Evolutionary conservation across 148 eudicot species (phyloP), one percentile per base, ranked within the genome.

Genomic region (Chenopodium album): DNA sequence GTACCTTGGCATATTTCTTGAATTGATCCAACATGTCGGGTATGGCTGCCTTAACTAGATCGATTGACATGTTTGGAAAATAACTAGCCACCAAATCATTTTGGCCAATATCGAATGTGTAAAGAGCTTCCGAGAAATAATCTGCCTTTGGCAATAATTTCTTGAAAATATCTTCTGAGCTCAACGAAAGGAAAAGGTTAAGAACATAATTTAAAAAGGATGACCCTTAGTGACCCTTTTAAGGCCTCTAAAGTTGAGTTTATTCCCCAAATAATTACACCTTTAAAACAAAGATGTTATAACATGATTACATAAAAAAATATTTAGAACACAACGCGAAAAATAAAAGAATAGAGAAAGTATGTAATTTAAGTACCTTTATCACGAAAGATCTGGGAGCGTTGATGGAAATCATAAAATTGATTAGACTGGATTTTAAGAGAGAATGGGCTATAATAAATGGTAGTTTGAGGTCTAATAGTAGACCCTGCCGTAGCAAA

Each of bases 101-200:
- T 68, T 94, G 98, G 10, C 97, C 98, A 26, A 92, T 92, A 72
- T 94, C 98, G 47, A 94, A 90, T 7, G 94, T 90, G 85, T 94
- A 94, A 22, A 94, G 77, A 5, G 92, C 97, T 16, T 80, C 54
- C 2, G 92, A 86, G 71, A 92, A 91, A 77, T 83, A 82, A 22
- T 86, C 82, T 4, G n/a, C 79, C 54, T 79, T 84, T 0, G 94
- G 97, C 71, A 92, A 31, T 37, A 88, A 66, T 52, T 46, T 60
- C 80, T 71, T 59, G 72, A 82, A 90, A 75, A 92, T 75, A 91
- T 87, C n/a, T 59, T 66, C 52, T 64, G 26, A 68, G 17, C 52
- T 31, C 79, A 6, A 76, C 0, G 20, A 34, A 68, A 31, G 0
- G 1, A 67, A 4, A 4, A 11, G 29, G 44, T 22, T n/a, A n/a